Base-by-base conservation (phyloP, 2,329 filamentous ascomycete genomes). In the Cercospora sp. region DNA sequence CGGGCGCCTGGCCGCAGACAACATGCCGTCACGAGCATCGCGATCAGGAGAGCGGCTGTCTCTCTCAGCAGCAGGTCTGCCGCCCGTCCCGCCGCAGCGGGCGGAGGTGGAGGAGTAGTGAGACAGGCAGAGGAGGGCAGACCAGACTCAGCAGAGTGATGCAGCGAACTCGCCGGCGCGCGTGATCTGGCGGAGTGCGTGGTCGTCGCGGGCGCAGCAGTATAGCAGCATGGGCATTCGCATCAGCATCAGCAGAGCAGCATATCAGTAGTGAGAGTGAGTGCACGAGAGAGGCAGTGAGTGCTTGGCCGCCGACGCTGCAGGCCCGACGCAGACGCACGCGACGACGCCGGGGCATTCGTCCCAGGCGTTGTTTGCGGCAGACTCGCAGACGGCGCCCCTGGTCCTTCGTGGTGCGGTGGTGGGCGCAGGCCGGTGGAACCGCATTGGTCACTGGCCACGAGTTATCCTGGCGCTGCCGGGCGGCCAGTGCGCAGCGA, bases 401-500 rank as follows among this genome's bases (percentile, higher is more conserved):
- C 26, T 55, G 37, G 49, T 60, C 57, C 18, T 30, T 32, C 57
- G 37, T 32, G 57, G 53, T 18, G 24, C 37, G 61, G 58, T 59
- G 55, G 24, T 61, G 51, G 28, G 32, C 21, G 65, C 49, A 67
- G 40, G 63, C 26, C 37, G 49, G 68, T 67, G 68, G 61, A 66
- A 61, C 61, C 58, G 68, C 63, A 67, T 68, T 67, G 68, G 68
- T 63, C 66, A 63, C 58, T 70, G 68, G 59, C 69, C 69, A 70
- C 69, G 69, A 70, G 69, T 70, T 65, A 68, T 68, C 69, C 66
- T 65, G 61, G 69, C 63, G 32, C 60, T 59, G 62, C 65, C 61
- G 68, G 30, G 58, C 49, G 65, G 40, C 30, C 61, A 49, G 58
- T 61, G 66, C 63, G 66, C 66, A 28, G 61, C 61, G 69, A 68